phyloP scores from a whole-genome alignment of 164 flowering plant species.

The Vitis labrusca region DNA sequence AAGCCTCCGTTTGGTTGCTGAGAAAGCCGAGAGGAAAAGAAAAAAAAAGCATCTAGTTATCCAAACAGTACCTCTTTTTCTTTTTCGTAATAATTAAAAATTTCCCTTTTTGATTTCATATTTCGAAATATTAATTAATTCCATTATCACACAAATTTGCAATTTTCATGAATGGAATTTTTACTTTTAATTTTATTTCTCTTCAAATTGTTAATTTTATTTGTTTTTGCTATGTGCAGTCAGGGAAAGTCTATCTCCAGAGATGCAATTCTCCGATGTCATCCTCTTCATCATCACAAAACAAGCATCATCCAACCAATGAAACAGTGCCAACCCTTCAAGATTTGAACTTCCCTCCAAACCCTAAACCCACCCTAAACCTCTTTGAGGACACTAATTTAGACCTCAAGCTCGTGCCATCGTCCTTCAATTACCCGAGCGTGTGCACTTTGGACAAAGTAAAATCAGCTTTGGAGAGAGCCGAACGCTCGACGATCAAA shows the following conservation, averaged over 20 bases:
- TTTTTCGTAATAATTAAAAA: too few relatives aligned
- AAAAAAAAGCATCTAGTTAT: too few relatives aligned
- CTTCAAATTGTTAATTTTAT: background rate
- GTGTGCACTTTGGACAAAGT: slow-evolving; percentile 94
- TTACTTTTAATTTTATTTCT: background rate
- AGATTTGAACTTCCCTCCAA: slow-evolving; percentile 51
- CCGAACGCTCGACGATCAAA: slow-evolving; percentile 41
- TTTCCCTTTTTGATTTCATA: too few relatives aligned
- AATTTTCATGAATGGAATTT: background rate
- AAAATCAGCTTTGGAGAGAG: slow-evolving; percentile 83
- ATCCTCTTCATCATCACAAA: slow-evolving; percentile 20
- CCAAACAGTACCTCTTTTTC: too few relatives aligned
- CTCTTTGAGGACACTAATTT: slow-evolving; percentile 33
- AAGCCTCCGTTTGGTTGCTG: too few relatives aligned
- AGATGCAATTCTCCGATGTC: slow-evolving; percentile 43
- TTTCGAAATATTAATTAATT: too few relatives aligned
- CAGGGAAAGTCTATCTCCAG: slow-evolving; percentile 71
- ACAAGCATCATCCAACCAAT: slow-evolving; percentile 18
- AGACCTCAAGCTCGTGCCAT: slow-evolving; percentile 59
- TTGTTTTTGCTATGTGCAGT: slow-evolving; percentile 36
- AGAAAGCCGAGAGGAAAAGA: too few relatives aligned
- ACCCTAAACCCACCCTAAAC: slow-evolving; percentile 20
- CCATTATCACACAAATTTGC: too few relatives aligned
- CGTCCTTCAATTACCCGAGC: slow-evolving; percentile 46
- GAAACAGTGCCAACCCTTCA: slow-evolving; percentile 36